These are phyloP conservation scores for Nemania abortiva DNA, from an alignment of 2,329 filamentous ascomycete species.

Conservation along the genomic window DNA sequence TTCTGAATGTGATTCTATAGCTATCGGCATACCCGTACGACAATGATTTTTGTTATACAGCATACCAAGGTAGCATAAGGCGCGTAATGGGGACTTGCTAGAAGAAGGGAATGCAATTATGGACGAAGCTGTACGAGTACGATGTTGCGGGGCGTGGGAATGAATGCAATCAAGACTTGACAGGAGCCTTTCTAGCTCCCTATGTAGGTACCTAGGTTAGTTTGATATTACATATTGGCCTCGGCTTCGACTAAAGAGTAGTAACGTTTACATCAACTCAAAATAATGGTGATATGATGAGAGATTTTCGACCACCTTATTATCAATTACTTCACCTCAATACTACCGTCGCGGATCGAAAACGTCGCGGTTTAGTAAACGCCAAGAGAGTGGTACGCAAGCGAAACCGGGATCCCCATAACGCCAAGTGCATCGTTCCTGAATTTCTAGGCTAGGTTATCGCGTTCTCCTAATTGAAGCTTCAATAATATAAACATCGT, in stretches of 20 bases:
- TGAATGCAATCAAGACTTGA: too few relatives aligned
- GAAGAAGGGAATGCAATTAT: too few relatives aligned
- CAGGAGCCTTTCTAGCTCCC: background rate
- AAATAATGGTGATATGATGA: too few relatives aligned
- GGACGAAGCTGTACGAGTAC: background rate
- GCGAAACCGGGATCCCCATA: background rate
- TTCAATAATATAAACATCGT: background rate
- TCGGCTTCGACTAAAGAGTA: too few relatives aligned
- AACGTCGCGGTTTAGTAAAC: background rate
- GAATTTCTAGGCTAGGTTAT: background rate
- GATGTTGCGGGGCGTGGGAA: too few relatives aligned
- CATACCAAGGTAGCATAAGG: too few relatives aligned
- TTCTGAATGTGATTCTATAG: background rate
- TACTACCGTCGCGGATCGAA: background rate
- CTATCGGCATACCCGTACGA: background rate
- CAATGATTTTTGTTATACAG: background rate
- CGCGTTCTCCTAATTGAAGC: background rate
- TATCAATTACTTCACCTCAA: background rate
- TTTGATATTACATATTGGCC: too few relatives aligned
- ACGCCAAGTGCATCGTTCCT: background rate
- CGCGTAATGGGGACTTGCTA: too few relatives aligned
- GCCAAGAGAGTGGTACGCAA: slow-evolving; percentile 1
- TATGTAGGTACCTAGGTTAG: too few relatives aligned
- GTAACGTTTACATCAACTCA: too few relatives aligned
- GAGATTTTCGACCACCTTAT: too few relatives aligned